Evolutionary conservation across 2,329 filamentous ascomycete species (phyloP).

Genomic region (Neofusicoccum parvum): DNA sequence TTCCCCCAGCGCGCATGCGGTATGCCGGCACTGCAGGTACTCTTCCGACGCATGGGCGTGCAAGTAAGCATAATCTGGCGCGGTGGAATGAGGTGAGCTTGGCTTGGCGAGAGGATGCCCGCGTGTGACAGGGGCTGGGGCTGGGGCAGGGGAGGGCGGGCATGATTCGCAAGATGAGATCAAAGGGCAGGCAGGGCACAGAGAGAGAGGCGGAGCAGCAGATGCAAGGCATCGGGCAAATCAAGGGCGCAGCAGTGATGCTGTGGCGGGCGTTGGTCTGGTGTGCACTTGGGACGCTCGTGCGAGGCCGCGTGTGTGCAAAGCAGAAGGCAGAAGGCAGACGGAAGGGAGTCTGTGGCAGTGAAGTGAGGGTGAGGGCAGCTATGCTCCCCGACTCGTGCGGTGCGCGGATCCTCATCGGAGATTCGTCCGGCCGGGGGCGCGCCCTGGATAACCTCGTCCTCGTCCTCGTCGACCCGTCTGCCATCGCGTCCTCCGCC

Average conservation of each 20-base stretch:
- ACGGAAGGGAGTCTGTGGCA: too few species aligned
- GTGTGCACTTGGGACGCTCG: background rate
- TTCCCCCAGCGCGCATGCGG: background rate
- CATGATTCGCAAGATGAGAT: background rate
- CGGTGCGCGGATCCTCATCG: conserved; percentile 3
- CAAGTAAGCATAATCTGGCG: conserved; percentile 10
- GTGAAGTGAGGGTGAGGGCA: too few species aligned
- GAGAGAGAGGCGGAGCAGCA: background rate
- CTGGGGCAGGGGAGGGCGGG: background rate
- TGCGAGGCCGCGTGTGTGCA: background rate
- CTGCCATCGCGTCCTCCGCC: background rate
- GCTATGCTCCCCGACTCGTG: conserved; percentile 6
- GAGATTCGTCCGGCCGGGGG: conserved; percentile 5
- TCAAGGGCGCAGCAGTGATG: background rate
- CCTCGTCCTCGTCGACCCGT: background rate
- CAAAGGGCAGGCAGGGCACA: background rate
- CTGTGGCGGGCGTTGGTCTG: background rate
- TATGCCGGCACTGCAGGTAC: background rate
- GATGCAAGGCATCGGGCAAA: conserved; percentile 6
- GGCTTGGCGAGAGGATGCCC: background rate
- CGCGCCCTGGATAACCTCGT: background rate
- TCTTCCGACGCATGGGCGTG: background rate
- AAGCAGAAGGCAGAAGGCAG: background rate
- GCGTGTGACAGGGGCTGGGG: background rate
- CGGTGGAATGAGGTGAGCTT: background rate